Conservation (phyloP, 2,329 filamentous ascomycete species). For the Aotearoamyces nothofagi region DNA sequence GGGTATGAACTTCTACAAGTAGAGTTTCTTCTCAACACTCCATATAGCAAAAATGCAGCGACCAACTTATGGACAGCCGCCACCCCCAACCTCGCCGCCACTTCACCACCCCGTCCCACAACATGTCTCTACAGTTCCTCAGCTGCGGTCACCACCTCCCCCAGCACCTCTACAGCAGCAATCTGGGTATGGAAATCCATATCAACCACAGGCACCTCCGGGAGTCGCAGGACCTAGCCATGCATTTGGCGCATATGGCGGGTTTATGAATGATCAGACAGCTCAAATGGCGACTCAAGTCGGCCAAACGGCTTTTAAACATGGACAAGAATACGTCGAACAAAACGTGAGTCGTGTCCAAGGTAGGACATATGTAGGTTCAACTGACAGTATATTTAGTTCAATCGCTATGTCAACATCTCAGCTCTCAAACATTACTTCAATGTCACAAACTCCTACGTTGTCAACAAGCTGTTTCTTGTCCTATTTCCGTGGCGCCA, state of each 20-base stretch:
- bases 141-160: slow-evolving; percentile 85
- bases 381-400: too few relatives aligned
- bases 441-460: slow-evolving; percentile 96
- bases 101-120: slow-evolving; percentile 95
- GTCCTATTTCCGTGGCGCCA: slow-evolving; percentile 97
- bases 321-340: slow-evolving; percentile 88
- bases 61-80: slow-evolving; percentile 58
- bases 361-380: too few relatives aligned
- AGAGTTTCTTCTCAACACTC: too few relatives aligned
- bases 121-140: slow-evolving; percentile 94
- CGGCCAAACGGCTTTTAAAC: slow-evolving; percentile 79
- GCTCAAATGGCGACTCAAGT: slow-evolving; percentile 92
- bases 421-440: slow-evolving; percentile 96
- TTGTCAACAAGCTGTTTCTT: slow-evolving; percentile 81
- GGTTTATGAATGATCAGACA: slow-evolving; percentile 91
- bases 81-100: slow-evolving; percentile 63
- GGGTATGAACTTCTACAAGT: too few relatives aligned
- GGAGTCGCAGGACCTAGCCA: slow-evolving; percentile 26
- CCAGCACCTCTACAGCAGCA: slow-evolving; percentile 55
- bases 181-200: slow-evolving; percentile 55
- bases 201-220: slow-evolving; percentile 42
- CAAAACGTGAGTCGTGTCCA: slow-evolving; percentile 61
- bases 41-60: too few relatives aligned
- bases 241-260: slow-evolving; percentile 61
- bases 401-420: slow-evolving; percentile 79